Evolutionary conservation across 2,329 filamentous ascomycete species (phyloP).

Genomic region (Trichoderma semiorbis): DNA sequence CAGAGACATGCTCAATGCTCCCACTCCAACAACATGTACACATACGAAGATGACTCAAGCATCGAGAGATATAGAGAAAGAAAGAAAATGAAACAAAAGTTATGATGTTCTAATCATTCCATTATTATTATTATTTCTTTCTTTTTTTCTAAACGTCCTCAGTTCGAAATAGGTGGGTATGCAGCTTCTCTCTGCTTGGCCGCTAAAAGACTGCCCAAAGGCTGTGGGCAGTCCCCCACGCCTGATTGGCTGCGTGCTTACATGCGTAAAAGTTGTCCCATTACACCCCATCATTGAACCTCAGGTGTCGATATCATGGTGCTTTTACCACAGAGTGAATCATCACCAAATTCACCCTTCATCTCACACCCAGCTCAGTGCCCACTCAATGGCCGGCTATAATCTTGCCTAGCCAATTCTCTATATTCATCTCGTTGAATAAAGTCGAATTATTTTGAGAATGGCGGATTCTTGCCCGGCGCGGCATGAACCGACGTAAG

Average conservation of each 20-base stretch:
- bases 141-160: not conserved
- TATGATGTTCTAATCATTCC: not conserved
- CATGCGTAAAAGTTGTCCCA: not conserved
- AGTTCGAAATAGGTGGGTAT: not conserved
- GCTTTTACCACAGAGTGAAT: not conserved
- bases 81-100: not conserved
- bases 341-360: not conserved
- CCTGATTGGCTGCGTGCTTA: constrained; percentile 1
- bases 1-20: not conserved
- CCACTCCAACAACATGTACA: rapidly evolving
- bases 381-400: not conserved
- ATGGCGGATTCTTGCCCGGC: constrained; percentile 45
- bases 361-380: not conserved
- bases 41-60: not conserved
- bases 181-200: not conserved
- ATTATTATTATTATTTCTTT: not conserved
- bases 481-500: constrained; percentile 46
- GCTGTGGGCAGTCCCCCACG: not conserved
- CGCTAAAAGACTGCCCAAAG: not conserved
- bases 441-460: not conserved
- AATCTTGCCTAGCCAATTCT: not conserved
- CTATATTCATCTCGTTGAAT: not conserved
- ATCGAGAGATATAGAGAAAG: not conserved
- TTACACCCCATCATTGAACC: not conserved
- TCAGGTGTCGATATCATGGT: not conserved